Percentiles rank a stretch among this genome's conserved stretches.
These are phyloP conservation scores for Ceratopteris richardii DNA, from an alignment of 75 land plant species.

Conservation along the genomic window DNA sequence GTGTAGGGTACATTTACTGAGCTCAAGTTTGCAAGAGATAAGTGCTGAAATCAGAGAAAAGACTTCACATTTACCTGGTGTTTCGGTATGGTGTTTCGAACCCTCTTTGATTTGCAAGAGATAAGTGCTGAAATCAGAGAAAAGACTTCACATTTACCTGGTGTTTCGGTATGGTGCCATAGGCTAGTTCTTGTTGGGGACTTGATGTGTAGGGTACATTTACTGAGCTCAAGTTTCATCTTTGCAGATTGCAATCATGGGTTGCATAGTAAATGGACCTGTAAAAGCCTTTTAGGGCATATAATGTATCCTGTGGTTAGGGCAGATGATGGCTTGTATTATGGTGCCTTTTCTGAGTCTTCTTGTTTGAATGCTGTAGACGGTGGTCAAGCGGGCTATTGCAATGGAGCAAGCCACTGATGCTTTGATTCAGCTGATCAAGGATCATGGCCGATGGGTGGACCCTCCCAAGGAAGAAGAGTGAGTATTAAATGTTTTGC, in stretches of 20 bases:
- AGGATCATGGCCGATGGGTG: conserved; percentile 90
- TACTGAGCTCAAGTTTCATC: no score
- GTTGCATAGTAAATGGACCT: conserved; percentile 98
- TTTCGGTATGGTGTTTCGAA: conserved; percentile 78
- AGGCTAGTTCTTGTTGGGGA: no score
- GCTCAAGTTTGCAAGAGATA: conserved; percentile 89
- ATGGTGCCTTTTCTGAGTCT: no score
- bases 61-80: conserved; percentile 95
- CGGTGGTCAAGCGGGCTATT: conserved; percentile 79
- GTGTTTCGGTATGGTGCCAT: conserved; percentile 82
- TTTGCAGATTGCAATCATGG: conserved; percentile 97
- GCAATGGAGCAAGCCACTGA: conserved; percentile 87
- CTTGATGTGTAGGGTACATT: no score
- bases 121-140: conserved; percentile 93
- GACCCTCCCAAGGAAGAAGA: conserved; percentile 68
- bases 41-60: conserved; percentile 93
- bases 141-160: conserved; percentile 91
- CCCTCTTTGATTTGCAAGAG: conserved; percentile 97
- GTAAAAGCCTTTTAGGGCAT: no score
- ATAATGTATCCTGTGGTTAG: no score
- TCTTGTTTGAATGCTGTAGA: conserved; percentile 28
- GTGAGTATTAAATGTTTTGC: no score
- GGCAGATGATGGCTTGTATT: no score
- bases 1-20: no score
- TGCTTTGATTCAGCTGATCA: conserved; percentile 83